Evolutionary conservation across 208 protist species (phyloP).

Genomic region (Borovskyia barvae): DNA sequence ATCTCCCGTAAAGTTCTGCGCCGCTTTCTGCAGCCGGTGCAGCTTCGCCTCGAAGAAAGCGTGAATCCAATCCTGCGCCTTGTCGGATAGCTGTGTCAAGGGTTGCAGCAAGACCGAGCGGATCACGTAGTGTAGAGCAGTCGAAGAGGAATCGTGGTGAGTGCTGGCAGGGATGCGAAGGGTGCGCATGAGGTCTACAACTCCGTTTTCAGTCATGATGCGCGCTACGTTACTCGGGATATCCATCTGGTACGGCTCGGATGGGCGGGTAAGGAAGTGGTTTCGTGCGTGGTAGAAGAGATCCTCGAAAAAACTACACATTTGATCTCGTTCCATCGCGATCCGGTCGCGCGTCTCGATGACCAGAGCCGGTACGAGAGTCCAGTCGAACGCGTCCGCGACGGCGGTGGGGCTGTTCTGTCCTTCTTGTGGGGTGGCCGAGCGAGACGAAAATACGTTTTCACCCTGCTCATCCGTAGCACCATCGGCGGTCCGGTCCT

Average conservation of each 20-base stretch:
- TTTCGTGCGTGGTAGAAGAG: conserved; percentile 74
- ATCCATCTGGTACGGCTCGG: conserved; percentile 32
- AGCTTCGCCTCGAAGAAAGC: conserved; percentile 20
- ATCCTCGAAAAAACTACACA: conserved; percentile 56
- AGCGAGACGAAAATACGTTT: not conserved
- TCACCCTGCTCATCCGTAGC: conserved; percentile 5
- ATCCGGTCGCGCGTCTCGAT: conserved; percentile 50
- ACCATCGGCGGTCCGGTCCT: conserved; percentile 7
- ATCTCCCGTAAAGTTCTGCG: conserved; percentile 12
- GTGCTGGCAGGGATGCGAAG: conserved; percentile 26
- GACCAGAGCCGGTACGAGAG: conserved; percentile 20
- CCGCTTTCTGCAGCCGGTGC: conserved; percentile 16
- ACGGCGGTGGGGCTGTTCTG: not conserved
- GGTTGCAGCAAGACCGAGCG: conserved; percentile 17
- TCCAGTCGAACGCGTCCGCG: conserved; percentile 35
- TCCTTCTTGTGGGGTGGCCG: not conserved
- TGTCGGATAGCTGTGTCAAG: conserved; percentile 32
- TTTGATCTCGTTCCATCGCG: conserved; percentile 29
- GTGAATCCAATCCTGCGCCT: conserved; percentile 32
- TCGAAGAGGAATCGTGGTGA: not conserved
- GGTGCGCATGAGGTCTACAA: conserved; percentile 49
- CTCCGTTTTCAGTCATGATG: conserved; percentile 28
- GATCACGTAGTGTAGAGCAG: conserved; percentile 27
- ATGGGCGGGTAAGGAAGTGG: conserved; percentile 52
- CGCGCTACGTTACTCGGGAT: conserved; percentile 16